Conservation (phyloP, 306 rosid species). For the Cicer chorassanicum region DNA sequence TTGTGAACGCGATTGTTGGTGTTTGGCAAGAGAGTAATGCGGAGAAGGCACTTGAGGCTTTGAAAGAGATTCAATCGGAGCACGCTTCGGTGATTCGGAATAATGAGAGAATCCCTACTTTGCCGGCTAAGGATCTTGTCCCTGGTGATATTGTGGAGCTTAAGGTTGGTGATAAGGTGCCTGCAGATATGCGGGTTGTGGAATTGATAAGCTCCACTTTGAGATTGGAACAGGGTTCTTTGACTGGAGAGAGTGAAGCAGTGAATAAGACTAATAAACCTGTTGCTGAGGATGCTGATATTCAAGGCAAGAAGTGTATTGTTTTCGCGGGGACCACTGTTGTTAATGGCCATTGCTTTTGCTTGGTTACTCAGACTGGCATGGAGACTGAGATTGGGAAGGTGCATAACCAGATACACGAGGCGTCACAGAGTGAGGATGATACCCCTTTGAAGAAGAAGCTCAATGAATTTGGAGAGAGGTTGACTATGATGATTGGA, state of each 20-base stretch:
- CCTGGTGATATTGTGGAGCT: conserved; percentile 73
- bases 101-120: conserved; percentile 44
- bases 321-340: conserved; percentile 76
- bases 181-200: conserved; percentile 64
- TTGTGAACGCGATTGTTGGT: conserved; percentile 74
- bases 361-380: conserved; percentile 74
- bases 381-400: conserved; percentile 79
- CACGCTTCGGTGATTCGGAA: conserved; percentile 73
- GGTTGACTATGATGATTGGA: conserved; percentile 57
- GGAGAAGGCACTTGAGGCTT: conserved; percentile 89
- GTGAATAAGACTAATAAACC: conserved; percentile 56
- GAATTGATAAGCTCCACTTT: conserved; percentile 61
- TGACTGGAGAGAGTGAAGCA: conserved; percentile 69
- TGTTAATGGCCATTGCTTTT: conserved; percentile 74
- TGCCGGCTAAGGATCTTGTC: conserved; percentile 80
- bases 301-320: conserved; percentile 61
- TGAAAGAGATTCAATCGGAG: conserved; percentile 93
- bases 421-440: conserved; percentile 64
- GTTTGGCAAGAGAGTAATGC: conserved; percentile 98
- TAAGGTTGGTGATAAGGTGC: conserved; percentile 66
- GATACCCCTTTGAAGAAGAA: conserved; percentile 88
- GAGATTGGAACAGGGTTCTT: conserved; percentile 63
- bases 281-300: conserved; percentile 56
- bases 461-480: conserved; percentile 63
- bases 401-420: conserved; percentile 81